These are phyloP conservation scores for Medicago ruthenica DNA, from an alignment of 306 rosid species.

Conservation along the genomic window DNA sequence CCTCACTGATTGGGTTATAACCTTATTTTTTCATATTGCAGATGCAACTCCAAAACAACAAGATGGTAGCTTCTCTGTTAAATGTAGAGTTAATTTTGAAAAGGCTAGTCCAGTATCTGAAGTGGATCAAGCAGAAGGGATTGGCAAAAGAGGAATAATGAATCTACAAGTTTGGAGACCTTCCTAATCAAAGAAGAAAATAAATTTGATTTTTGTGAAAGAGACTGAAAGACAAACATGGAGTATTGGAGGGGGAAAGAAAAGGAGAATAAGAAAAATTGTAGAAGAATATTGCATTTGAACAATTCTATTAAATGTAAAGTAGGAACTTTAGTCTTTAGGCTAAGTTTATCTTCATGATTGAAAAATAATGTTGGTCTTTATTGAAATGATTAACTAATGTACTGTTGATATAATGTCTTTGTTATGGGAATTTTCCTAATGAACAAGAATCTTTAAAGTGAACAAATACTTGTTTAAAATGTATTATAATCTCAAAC, in stretches of 20 bases:
- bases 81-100: constrained; percentile 41
- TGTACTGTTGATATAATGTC: background rate
- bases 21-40: constrained; percentile 40
- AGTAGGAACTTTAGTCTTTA: constrained; percentile 10
- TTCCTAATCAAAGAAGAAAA: background rate
- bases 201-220: background rate
- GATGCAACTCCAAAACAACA: constrained; percentile 37
- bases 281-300: background rate
- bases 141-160: constrained; percentile 40
- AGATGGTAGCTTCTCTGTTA: constrained; percentile 34
- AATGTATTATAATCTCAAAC: background rate
- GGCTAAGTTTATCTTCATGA: constrained; percentile 8
- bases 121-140: constrained; percentile 51
- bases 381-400: background rate
- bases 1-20: background rate
- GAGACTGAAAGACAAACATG: background rate
- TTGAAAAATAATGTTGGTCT: background rate
- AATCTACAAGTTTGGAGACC: constrained; percentile 26
- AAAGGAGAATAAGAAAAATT: background rate
- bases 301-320: constrained; percentile 10
- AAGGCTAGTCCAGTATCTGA: constrained; percentile 54
- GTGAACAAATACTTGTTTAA: background rate
- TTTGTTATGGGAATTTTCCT: background rate
- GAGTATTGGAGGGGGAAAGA: background rate
- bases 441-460: background rate